Percentiles rank a stretch among this genome's conserved stretches.
Evolutionary conservation across 2,329 filamentous ascomycete genomes (phyloP).

Genomic region (Beauveria sp.): DNA sequence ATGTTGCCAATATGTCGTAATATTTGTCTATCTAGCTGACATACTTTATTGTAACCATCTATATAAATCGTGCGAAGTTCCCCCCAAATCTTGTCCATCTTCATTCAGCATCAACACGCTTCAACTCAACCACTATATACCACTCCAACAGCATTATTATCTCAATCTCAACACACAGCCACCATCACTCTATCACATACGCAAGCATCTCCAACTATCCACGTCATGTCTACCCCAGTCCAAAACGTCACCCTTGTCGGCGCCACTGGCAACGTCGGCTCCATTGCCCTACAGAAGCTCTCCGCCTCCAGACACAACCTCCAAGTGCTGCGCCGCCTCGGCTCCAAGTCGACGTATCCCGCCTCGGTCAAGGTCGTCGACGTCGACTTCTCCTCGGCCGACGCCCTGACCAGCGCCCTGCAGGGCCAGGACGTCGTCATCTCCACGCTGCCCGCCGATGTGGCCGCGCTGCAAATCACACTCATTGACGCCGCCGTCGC

Average conservation of each 20-base stretch:
- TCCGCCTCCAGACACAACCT: conserved; percentile 23
- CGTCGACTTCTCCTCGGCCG: conserved; percentile 38
- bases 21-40: background rate
- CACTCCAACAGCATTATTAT: too few relatives aligned
- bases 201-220: background rate
- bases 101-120: background rate
- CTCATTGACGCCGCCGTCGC: conserved; percentile 44
- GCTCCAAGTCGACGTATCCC: conserved; percentile 29
- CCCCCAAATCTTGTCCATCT: background rate
- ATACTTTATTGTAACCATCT: background rate
- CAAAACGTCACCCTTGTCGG: conserved; percentile 21
- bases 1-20: background rate
- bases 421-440: conserved; percentile 44
- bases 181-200: background rate
- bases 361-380: conserved; percentile 33
- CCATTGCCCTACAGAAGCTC: conserved; percentile 4
- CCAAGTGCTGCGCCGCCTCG: conserved; percentile 40
- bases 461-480: conserved; percentile 34
- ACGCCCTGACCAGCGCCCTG: conserved; percentile 38
- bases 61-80: background rate
- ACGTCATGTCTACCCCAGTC: conserved; percentile 12
- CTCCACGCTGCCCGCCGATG: conserved; percentile 31
- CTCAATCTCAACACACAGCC: background rate
- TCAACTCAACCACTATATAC: too few relatives aligned
- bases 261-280: conserved; percentile 11